Conservation (phyloP, 495 filamentous ascomycete genomes). For the Lophiotrema nucula region DNA sequence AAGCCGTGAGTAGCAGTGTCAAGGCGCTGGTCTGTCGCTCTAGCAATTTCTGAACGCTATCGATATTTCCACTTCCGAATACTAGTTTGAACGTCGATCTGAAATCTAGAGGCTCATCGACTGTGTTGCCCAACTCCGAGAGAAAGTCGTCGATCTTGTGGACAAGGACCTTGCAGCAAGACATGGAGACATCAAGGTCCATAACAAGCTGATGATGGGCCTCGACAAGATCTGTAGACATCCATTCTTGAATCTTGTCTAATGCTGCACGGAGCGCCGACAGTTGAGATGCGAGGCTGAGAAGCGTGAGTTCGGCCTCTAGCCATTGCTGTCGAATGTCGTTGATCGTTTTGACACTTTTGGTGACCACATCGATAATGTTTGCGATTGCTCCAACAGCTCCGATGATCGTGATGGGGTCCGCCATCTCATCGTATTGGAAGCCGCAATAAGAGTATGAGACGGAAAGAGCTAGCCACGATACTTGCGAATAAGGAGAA, state of each 20-base stretch:
- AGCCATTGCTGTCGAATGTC: constrained; percentile 32
- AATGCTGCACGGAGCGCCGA: constrained; percentile 32
- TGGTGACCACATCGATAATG: constrained; percentile 26
- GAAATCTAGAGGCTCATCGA: neutral
- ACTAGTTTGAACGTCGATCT: constrained; percentile 18
- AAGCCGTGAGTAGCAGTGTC: constrained; percentile 34
- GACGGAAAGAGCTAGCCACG: too few species aligned
- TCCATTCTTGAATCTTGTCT: constrained; percentile 35
- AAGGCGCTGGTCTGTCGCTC: constrained; percentile 29
- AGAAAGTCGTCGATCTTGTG: constrained; percentile 28
- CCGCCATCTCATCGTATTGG: too few species aligned
- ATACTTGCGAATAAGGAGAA: too few species aligned
- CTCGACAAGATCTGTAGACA: constrained; percentile 12
- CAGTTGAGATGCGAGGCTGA: constrained; percentile 32
- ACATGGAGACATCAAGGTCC: constrained; percentile 31
- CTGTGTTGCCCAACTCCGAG: constrained; percentile 2
- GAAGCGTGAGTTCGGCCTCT: constrained; percentile 22
- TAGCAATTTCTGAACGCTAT: constrained; percentile 32
- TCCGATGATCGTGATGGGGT: constrained; percentile 32
- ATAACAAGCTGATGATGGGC: constrained; percentile 36
- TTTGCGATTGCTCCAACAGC: constrained; percentile 19
- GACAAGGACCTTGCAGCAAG: constrained; percentile 25
- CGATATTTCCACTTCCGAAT: constrained; percentile 22
- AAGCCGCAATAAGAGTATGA: too few species aligned
- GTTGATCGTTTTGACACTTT: constrained; percentile 19